These are phyloP conservation scores for Neofusicoccum sp. DNA, from an alignment of 2,329 filamentous ascomycete genomes.

Conservation along the genomic window DNA sequence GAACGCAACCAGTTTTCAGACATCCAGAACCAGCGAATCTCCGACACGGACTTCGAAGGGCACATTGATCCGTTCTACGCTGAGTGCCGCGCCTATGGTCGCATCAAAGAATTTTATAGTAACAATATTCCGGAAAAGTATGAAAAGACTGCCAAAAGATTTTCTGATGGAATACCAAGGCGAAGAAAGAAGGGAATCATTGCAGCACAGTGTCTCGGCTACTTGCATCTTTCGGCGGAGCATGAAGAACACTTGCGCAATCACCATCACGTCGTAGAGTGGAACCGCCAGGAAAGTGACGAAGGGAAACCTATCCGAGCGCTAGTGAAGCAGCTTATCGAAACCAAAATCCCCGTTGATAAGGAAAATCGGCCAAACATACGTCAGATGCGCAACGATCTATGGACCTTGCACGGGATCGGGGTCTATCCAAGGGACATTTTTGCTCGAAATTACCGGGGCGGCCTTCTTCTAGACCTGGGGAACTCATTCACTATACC, in stretches of 20 bases:
- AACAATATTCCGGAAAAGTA: not conserved
- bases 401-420: not conserved
- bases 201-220: not conserved
- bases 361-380: not conserved
- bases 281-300: not conserved
- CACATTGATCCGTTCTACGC: conserved; percentile 9
- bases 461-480: not conserved
- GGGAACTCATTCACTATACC: not conserved
- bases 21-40: not conserved
- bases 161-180: not conserved
- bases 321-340: not conserved
- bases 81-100: conserved; percentile 11
- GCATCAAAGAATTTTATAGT: conserved; percentile 3
- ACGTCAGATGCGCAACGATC: not conserved
- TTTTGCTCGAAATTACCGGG: not conserved
- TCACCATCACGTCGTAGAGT: not conserved
- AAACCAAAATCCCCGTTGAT: not conserved
- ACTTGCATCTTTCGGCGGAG: not conserved
- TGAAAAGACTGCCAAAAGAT: not conserved
- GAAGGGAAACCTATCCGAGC: not conserved
- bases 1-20: not conserved
- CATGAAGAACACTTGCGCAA: not conserved
- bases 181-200: not conserved
- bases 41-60: not conserved
- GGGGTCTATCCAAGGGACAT: not conserved